Base-by-base conservation (phyloP, 129 eudicot species). In the Erigeron canadensis region DNA sequence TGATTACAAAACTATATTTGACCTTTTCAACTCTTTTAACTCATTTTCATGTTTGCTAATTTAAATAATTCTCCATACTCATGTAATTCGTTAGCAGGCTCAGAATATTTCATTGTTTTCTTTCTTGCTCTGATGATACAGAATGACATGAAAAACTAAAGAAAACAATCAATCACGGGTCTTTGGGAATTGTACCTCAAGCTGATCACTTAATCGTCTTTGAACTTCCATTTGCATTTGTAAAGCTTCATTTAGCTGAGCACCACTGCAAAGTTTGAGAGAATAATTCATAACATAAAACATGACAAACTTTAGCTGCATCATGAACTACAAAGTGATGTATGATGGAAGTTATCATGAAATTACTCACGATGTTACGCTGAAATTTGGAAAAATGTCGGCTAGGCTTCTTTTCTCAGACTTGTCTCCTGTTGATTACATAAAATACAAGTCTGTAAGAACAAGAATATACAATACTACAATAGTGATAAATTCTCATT, bases 301-400 rank as follows among this genome's bases (percentile, higher is more conserved):
- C 0, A 28, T 28, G 34, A 23, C 2, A 38, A 65, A 53, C 17
- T 21, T 64, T 8, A 51, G 16, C 12, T 22, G 0, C 21, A 7
- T 40, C 37, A 71, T 34, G 17, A 63, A 63, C 40, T 38, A 62
- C 5, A n/a, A 37, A 15, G 38, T 46, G 62, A 7, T 10, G 11
- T 9, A 38, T 58, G 1, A 38, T 15, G 11, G 8, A 12, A 63
- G 19, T 48, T 45, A 22, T 46, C 48, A 56, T 58, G 59, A 68
- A 75, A 54, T 51, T 64, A 56, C 96, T 79, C 74, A 90, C 97
- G 95, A 77, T 42, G 90, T 87, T 38, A 80, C 81, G 13, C 95
- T 67, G 81, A 90, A 90, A 81, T 87, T 90, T 62, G 97, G 97
- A 65, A 87, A 74, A 63, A 87, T 77, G 72, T 90, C 97, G 4